A percentile compares a stretch with the other conserved stretches of the same genome.
Conservation (phyloP, 495 filamentous ascomycete species). For the Apodospora peruviana region DNA sequence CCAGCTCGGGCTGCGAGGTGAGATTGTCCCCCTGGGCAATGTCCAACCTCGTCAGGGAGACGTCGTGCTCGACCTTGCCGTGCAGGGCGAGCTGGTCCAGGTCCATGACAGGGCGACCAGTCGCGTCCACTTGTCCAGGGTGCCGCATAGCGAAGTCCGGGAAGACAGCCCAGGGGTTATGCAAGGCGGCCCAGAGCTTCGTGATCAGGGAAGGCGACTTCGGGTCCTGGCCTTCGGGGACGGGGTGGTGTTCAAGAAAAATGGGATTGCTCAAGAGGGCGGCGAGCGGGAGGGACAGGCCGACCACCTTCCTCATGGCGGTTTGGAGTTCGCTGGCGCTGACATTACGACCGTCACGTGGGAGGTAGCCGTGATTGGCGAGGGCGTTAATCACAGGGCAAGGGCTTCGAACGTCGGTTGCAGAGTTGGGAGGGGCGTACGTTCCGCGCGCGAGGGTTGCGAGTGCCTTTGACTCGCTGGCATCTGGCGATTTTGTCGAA, state of each 20-base stretch:
- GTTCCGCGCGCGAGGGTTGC: too few relatives aligned
- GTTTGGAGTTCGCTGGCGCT: conserved; percentile 13
- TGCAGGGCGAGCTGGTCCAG: conserved; percentile 26
- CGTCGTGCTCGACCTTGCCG: conserved; percentile 28
- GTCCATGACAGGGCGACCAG: conserved; percentile 13
- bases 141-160: conserved; percentile 17
- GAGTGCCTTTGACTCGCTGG: too few relatives aligned
- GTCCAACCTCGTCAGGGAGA: conserved; percentile 28
- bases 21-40: conserved; percentile 19
- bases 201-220: not conserved
- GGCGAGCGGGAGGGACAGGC: conserved; percentile 10
- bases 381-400: conserved; percentile 50
- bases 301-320: conserved; percentile 9
- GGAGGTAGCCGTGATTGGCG: conserved; percentile 50
- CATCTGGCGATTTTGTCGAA: too few relatives aligned
- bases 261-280: conserved; percentile 17
- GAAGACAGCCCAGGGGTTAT: conserved; percentile 2
- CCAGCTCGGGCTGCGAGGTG: conserved; percentile 14
- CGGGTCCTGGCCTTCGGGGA: not conserved
- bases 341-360: conserved; percentile 36
- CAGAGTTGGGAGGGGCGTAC: not conserved
- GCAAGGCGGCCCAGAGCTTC: not conserved
- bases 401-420: conserved; percentile 19
- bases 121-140: conserved; percentile 14
- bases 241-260: conserved; percentile 11